A percentile compares a stretch with the other conserved stretches of the same genome.
phyloP scores from a whole-genome alignment of 352 stramenopile genomes.

The Paralagenidium karlingii region DNA sequence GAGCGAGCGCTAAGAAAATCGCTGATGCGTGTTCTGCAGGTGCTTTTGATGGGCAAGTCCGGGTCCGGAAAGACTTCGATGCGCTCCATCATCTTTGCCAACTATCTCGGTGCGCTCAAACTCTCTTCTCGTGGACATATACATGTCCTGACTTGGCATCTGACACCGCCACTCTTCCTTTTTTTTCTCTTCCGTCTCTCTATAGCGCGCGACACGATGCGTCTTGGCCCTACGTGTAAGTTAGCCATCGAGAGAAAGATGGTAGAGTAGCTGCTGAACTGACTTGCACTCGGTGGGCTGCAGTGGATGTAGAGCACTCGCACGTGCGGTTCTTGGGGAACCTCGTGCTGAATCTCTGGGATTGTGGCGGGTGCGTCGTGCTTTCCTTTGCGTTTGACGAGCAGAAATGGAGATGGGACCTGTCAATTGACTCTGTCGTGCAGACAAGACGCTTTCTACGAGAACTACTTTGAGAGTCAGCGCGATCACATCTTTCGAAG shows the following conservation, averaged over 20 bases:
- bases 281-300: background rate
- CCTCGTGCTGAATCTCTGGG: slow-evolving; percentile 98
- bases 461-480: slow-evolving; percentile 98
- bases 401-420: too few species aligned
- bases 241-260: too few species aligned
- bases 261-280: slow-evolving; percentile 1
- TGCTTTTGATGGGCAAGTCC: slow-evolving; percentile 94
- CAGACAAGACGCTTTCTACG: slow-evolving; percentile 98
- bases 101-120: slow-evolving; percentile 87
- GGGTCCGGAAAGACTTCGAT: slow-evolving; percentile 98
- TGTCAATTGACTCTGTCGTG: too few species aligned
- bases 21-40: too few species aligned
- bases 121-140: too few species aligned
- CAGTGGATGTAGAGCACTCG: slow-evolving; percentile 88
- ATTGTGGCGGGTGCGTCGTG: slow-evolving; percentile 90
- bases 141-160: too few species aligned
- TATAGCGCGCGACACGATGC: slow-evolving; percentile 93
- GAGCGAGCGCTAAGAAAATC: background rate
- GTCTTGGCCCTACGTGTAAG: slow-evolving; percentile 89
- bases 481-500: slow-evolving; percentile 98
- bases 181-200: background rate
- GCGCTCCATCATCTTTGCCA: slow-evolving; percentile 99
- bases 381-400: background rate
- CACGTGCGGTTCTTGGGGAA: slow-evolving; percentile 95
- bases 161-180: background rate